A percentile compares a stretch with the other conserved stretches of the same genome.
Conservation (phyloP, 73 alveolate genomes). For the Paramecium caudatum region DNA sequence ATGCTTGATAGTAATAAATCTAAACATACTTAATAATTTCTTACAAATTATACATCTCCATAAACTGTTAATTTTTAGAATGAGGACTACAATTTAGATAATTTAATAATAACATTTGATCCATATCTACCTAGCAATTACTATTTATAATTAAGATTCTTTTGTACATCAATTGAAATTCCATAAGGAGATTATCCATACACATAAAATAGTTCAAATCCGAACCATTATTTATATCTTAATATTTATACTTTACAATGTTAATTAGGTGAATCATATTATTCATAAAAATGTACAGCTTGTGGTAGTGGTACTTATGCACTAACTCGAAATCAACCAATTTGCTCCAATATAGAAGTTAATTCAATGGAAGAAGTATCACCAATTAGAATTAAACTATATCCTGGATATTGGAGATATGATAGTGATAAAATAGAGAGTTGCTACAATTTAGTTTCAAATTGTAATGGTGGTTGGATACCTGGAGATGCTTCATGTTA, state of each 20-base stretch:
- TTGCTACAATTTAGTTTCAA: slow-evolving; percentile 38
- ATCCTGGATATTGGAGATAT: slow-evolving; percentile 71
- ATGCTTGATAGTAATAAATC: not conserved
- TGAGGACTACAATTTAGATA: slow-evolving; percentile 1
- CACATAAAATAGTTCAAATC: not conserved
- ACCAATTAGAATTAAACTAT: slow-evolving; percentile 22
- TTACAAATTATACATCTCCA: not conserved
- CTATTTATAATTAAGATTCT: not conserved
- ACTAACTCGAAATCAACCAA: not conserved
- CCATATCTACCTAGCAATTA: slow-evolving; percentile 11
- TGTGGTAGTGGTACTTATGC: slow-evolving; percentile 43
- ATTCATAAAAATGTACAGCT: not conserved
- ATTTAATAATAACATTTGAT: slow-evolving; percentile 37
- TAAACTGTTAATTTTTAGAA: not conserved
- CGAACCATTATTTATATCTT: not conserved
- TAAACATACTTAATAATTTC: not conserved
- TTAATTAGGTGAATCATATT: slow-evolving; percentile 44
- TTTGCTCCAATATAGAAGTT: not conserved
- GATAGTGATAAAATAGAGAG: slow-evolving; percentile 39
- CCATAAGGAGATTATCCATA: not conserved
- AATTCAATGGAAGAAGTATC: not conserved
- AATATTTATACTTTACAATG: slow-evolving; percentile 18
- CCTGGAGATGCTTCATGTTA: slow-evolving; percentile 70
- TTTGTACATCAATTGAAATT: not conserved
- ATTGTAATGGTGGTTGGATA: slow-evolving; percentile 73